These are phyloP conservation scores for Nannizzia gypsea DNA, from an alignment of 2,329 filamentous ascomycete species.

Conservation along the genomic window DNA sequence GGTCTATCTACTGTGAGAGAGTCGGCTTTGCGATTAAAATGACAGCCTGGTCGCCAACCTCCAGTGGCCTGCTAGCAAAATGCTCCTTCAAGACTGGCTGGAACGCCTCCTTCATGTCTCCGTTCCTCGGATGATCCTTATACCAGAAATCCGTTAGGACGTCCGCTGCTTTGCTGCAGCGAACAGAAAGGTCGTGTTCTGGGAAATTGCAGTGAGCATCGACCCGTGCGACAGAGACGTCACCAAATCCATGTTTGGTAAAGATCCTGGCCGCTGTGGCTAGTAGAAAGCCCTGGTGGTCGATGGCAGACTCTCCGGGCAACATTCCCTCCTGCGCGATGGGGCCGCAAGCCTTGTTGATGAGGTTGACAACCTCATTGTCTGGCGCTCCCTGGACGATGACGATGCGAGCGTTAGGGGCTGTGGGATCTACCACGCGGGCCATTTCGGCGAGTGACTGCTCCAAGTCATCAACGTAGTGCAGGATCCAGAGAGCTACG, in stretches of 20 bases:
- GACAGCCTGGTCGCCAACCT: background rate
- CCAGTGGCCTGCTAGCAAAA: background rate
- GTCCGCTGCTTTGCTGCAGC: background rate
- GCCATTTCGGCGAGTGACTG: conserved; percentile 4
- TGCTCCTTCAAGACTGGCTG: background rate
- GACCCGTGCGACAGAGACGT: conserved; percentile 1
- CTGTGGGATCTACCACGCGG: conserved; percentile 4
- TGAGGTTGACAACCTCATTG: conserved; percentile 5
- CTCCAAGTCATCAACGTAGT: conserved; percentile 4
- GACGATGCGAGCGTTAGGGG: conserved; percentile 4
- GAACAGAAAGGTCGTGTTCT: background rate
- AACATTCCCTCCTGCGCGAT: background rate
- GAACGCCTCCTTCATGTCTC: conserved; percentile 6
- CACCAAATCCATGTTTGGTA: background rate
- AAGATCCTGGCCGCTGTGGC: background rate
- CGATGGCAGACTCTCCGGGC: background rate
- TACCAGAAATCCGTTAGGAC: conserved; percentile 4
- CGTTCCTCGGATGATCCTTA: background rate
- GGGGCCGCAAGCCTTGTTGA: conserved; percentile 6
- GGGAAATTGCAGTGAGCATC: background rate
- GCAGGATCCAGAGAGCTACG: conserved; percentile 4
- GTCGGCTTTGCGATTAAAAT: conserved; percentile 1
- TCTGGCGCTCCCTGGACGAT: conserved; percentile 10
- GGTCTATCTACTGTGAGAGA: background rate
- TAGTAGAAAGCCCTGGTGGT: conserved; percentile 6